phyloP scores from a whole-genome alignment of 441 rosid species.

The Jatropha multifida region DNA sequence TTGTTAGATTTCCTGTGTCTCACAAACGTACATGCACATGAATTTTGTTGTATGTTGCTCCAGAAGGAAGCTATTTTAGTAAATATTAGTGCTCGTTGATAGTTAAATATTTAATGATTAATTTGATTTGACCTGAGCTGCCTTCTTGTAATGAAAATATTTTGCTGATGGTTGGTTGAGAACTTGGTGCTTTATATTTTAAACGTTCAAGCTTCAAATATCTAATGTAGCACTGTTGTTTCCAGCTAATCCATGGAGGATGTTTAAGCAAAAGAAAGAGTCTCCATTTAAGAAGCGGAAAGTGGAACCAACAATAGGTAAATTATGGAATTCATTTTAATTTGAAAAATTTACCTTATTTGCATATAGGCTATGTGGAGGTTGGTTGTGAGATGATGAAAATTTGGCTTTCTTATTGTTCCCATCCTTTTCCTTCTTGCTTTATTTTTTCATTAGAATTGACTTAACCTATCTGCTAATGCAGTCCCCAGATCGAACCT shows the following conservation, averaged over 20 bases:
- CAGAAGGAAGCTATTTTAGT: not conserved
- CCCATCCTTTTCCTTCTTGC: conserved; percentile 4
- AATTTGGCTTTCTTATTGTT: conserved; percentile 7
- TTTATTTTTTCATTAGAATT: conserved; percentile 14
- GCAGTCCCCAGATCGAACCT: conserved; percentile 53
- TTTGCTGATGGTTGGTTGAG: not conserved
- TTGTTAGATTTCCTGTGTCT: conserved; percentile 13
- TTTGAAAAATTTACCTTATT: not conserved
- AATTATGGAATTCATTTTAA: conserved; percentile 1
- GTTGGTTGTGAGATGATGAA: not conserved
- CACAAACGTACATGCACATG: not conserved
- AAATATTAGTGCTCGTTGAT: not conserved
- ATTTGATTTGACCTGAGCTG: conserved; percentile 2
- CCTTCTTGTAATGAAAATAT: not conserved
- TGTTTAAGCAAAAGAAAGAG: conserved; percentile 66
- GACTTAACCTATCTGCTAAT: conserved; percentile 29
- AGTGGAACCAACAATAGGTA: conserved; percentile 74
- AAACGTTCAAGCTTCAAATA: not conserved
- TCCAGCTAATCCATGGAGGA: conserved; percentile 79
- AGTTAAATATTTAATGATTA: not conserved
- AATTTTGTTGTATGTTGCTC: not conserved
- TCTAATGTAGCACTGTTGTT: conserved; percentile 24
- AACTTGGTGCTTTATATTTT: not conserved
- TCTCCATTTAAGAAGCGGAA: conserved; percentile 77
- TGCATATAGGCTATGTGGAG: not conserved